Conservation (phyloP, 2,329 filamentous ascomycete species). For the Biscogniauxia marginata region DNA sequence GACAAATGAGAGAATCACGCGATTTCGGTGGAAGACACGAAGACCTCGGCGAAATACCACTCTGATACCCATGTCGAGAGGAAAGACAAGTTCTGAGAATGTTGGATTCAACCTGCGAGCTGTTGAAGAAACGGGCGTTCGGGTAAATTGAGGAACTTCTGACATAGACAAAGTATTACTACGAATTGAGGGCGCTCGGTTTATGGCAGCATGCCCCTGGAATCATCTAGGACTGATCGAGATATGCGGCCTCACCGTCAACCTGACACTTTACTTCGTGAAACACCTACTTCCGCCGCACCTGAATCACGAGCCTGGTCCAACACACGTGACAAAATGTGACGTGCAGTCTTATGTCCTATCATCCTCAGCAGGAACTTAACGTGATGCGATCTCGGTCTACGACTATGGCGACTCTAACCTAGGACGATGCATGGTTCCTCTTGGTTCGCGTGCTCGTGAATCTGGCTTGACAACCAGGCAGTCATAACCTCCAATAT, state of each 20-base stretch:
- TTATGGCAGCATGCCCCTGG: not conserved
- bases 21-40: slow-evolving; percentile 3
- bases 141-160: not conserved
- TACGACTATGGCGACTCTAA: too few relatives aligned
- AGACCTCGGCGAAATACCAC: slow-evolving; percentile 8
- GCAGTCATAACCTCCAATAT: too few relatives aligned
- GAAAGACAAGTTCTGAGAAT: not conserved
- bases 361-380: not conserved
- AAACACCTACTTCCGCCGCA: not conserved
- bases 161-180: not conserved
- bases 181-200: not conserved
- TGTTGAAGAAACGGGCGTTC: not conserved
- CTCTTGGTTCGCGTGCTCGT: too few relatives aligned
- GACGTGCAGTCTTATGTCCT: not conserved
- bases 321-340: too few relatives aligned
- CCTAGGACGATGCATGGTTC: too few relatives aligned
- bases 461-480: too few relatives aligned
- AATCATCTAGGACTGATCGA: not conserved
- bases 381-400: not conserved
- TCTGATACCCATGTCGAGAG: slow-evolving; percentile 18
- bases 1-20: slow-evolving; percentile 26
- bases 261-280: not conserved
- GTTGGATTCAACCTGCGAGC: slow-evolving; percentile 1
- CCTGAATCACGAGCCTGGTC: not conserved
- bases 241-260: not conserved